Evolutionary conservation across 495 filamentous ascomycete genomes (phyloP).

Genomic region (Talaromyces ruber): DNA sequence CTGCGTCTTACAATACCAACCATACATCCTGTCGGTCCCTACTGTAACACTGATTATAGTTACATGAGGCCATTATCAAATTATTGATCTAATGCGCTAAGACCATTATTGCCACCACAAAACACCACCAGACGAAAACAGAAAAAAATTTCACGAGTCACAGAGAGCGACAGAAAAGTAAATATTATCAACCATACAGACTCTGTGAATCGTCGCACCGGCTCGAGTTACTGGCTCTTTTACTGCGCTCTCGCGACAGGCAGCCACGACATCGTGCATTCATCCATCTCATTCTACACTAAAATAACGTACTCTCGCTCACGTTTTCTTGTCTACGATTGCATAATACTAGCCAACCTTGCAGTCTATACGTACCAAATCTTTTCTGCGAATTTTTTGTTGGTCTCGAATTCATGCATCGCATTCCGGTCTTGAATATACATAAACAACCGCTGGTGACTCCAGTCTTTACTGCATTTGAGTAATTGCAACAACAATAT

Average conservation of each 20-base stretch:
- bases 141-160: neutral
- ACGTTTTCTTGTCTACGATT: neutral
- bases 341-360: neutral
- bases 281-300: neutral
- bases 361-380: neutral
- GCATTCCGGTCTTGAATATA: neutral
- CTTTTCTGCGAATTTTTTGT: neutral
- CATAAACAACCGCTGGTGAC: neutral
- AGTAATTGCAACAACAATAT: conserved; percentile 15
- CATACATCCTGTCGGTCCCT: neutral
- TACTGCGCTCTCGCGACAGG: neutral
- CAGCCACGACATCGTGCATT: conserved; percentile 5
- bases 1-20: neutral
- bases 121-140: neutral
- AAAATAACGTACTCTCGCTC: neutral
- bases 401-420: neutral
- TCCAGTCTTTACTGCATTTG: neutral
- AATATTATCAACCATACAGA: neutral
- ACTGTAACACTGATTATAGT: conserved; percentile 2
- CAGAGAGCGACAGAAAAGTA: neutral
- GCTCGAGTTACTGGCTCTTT: neutral
- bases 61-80: conserved; percentile 6
- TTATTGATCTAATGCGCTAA: neutral
- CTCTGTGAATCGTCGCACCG: neutral
- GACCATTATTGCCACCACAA: conserved; percentile 1